These are phyloP conservation scores for Linnemannia elongata DNA, from an alignment of 192 early-diverging fungal genomes.

Conservation along the genomic window DNA sequence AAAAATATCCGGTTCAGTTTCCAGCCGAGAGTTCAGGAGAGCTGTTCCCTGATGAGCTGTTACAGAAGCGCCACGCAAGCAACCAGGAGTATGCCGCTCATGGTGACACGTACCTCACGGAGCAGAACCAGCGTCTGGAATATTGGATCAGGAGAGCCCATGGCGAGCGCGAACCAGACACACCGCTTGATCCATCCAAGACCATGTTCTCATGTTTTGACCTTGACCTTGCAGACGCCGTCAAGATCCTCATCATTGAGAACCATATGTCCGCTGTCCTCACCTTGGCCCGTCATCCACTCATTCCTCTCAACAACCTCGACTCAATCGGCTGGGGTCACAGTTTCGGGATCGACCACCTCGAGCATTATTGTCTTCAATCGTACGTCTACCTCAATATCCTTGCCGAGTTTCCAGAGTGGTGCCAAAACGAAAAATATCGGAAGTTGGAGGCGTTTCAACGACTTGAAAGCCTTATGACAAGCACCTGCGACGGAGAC, in stretches of 20 bases:
- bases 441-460: constrained; percentile 13
- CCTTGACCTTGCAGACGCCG: constrained; percentile 15
- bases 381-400: constrained; percentile 24
- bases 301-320: constrained; percentile 13
- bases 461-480: constrained; percentile 4
- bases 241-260: constrained; percentile 25
- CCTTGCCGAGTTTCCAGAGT: constrained; percentile 26
- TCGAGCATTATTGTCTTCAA: constrained; percentile 9
- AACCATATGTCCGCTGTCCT: constrained; percentile 23
- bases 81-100: not conserved
- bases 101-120: constrained; percentile 2
- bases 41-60: constrained; percentile 13
- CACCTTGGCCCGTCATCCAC: constrained; percentile 18
- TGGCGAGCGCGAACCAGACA: not conserved
- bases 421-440: constrained; percentile 21
- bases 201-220: not conserved
- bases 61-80: not conserved
- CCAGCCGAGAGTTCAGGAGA: constrained; percentile 13
- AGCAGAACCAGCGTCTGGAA: constrained; percentile 26
- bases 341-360: constrained; percentile 21
- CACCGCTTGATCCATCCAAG: constrained; percentile 6
- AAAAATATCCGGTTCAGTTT: constrained; percentile 21
- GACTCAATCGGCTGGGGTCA: not conserved
- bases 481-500: constrained; percentile 20
- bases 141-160: constrained; percentile 17